Percentiles rank a stretch among this genome's conserved stretches.
phyloP scores from a whole-genome alignment of 148 eudicot genomes.

The Linanthus parryae region DNA sequence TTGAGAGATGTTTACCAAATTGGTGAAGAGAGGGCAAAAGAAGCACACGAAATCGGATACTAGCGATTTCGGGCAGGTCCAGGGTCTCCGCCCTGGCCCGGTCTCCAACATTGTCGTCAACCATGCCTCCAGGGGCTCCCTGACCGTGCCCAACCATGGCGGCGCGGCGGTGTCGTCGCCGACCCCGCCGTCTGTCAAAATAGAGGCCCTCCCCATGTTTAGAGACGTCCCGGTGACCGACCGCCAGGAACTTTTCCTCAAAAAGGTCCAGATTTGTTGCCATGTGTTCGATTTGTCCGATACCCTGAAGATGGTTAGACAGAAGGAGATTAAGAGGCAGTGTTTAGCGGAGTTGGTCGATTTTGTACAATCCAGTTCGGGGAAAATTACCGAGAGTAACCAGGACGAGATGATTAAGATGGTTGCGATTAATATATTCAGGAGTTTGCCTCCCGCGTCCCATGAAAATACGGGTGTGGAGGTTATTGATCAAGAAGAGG shows the following conservation, averaged over 20 bases:
- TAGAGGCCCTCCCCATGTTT: conserved; percentile 54
- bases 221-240: conserved; percentile 48
- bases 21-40: conserved; percentile 56
- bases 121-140: conserved; percentile 48
- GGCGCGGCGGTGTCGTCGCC: conserved; percentile 13
- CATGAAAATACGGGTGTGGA: conserved; percentile 61
- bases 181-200: conserved; percentile 23
- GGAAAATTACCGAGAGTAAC: conserved; percentile 49
- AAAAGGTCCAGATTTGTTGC: conserved; percentile 57
- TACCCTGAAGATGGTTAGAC: conserved; percentile 48
- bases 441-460: conserved; percentile 56
- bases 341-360: conserved; percentile 57
- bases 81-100: conserved; percentile 25
- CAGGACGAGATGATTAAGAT: conserved; percentile 66
- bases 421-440: conserved; percentile 57
- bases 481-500: conserved; percentile 57
- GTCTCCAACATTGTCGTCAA: conserved; percentile 50
- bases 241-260: conserved; percentile 44
- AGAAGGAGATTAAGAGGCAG: conserved; percentile 70
- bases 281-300: conserved; percentile 53
- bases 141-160: conserved; percentile 13
- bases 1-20: conserved; percentile 54
- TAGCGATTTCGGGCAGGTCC: conserved; percentile 16
- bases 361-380: conserved; percentile 52
- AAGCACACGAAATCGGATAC: conserved; percentile 48